These are phyloP conservation scores for Gardenia jasminoides DNA, from an alignment of 257 asterid genomes.

Conservation along the genomic window DNA sequence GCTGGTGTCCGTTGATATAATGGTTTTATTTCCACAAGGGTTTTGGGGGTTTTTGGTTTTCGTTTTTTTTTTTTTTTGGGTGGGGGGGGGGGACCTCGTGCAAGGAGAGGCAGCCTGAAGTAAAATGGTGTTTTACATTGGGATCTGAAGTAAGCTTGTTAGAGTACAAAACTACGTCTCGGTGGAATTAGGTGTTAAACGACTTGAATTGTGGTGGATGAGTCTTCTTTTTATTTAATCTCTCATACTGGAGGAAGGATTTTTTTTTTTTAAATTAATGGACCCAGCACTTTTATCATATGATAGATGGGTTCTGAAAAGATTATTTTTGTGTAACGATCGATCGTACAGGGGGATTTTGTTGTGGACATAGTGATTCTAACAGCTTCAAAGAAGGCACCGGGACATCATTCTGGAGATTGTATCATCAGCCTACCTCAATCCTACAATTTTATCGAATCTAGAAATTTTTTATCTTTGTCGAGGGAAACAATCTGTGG, in stretches of 20 bases:
- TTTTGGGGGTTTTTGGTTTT: no score
- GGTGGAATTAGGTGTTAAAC: background rate
- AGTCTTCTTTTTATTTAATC: background rate
- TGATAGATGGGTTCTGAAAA: background rate
- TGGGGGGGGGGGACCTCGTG: background rate
- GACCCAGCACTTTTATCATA: background rate
- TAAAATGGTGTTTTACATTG: background rate
- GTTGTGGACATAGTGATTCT: background rate
- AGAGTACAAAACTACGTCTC: background rate
- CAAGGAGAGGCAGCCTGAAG: background rate
- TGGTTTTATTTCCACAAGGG: background rate
- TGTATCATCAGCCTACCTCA: background rate
- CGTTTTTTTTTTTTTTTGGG: no score
- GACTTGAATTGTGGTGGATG: background rate
- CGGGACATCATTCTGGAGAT: background rate
- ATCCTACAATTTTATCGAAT: no score
- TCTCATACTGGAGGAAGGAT: background rate
- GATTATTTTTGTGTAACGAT: background rate
- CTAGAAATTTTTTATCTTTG: no score
- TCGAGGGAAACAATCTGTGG: no score
- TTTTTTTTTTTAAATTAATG: background rate
- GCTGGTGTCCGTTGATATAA: constrained; percentile 35
- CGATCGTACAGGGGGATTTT: background rate
- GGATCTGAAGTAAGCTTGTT: background rate
- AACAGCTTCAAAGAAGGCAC: background rate